phyloP scores from a whole-genome alignment of 2,329 filamentous ascomycete species.

The Botrytis medusae region DNA sequence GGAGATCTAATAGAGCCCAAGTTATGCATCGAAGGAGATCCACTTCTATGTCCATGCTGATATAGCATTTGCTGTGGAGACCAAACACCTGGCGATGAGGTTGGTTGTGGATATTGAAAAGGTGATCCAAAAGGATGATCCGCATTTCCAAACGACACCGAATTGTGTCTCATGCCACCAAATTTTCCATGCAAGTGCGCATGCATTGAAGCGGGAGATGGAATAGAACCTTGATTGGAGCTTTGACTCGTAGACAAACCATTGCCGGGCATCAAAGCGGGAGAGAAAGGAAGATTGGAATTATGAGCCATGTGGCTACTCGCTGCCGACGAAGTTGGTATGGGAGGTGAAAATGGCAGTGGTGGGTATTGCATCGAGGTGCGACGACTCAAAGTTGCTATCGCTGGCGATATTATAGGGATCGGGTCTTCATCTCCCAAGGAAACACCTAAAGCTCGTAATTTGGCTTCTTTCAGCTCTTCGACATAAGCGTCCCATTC shows the following conservation, averaged over 20 bases:
- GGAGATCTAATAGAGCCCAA: constrained; percentile 61
- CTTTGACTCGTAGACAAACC: constrained; percentile 61
- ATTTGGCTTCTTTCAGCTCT: constrained; percentile 83
- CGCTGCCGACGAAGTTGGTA: constrained; percentile 74
- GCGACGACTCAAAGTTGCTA: constrained; percentile 60
- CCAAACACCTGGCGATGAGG: constrained; percentile 58
- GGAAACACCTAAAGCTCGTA: constrained; percentile 86
- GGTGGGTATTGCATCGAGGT: constrained; percentile 73
- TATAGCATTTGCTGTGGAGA: constrained; percentile 53
- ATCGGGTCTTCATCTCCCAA: constrained; percentile 70
- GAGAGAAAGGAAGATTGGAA: constrained; percentile 53
- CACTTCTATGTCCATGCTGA: constrained; percentile 54
- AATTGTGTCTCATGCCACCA: constrained; percentile 64
- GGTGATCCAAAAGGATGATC: constrained; percentile 61
- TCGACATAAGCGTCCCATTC: constrained; percentile 78
- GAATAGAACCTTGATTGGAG: constrained; percentile 62
- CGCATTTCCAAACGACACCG: constrained; percentile 61
- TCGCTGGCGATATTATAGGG: constrained; percentile 65
- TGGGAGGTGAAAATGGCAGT: constrained; percentile 78
- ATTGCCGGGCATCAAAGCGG: constrained; percentile 57
- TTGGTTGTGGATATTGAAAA: constrained; percentile 63
- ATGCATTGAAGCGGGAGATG: constrained; percentile 72
- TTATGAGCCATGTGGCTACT: constrained; percentile 60
- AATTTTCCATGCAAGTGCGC: constrained; percentile 55
- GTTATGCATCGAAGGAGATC: constrained; percentile 63